Base-by-base conservation (phyloP, 805 yeast genomes). In the Suhomyces sp. region DNA sequence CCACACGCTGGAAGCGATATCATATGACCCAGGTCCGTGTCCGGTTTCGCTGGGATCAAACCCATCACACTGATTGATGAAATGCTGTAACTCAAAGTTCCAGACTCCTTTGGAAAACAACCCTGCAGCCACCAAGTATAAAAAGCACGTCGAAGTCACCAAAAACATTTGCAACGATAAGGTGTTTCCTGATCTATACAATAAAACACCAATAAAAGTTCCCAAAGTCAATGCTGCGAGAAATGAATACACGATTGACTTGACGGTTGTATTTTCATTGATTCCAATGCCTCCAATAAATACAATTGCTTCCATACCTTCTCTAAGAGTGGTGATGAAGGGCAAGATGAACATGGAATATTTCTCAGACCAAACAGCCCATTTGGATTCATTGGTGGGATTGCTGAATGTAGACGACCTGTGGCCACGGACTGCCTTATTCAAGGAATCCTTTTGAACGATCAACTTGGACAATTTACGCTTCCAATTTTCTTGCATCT, bases 1-100 rank as follows among this genome's bases (percentile, higher is more conserved):
- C 97, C 97, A 88, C 2, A 88, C 80, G 5, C 93, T 79, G 31
- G 71, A 75, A 14, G 74, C 46, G 15, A 88, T 81, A 51, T 88
- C 95, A 53, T 88, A 88, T 0, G 95, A 83, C 0, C 97, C 97
- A 0, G 96, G 96, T 0, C 97, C 97, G 25, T 83, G 81, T 2
- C 97, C 97, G 1, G 81, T 76, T 60, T 88, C 97, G 26, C 86
- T 74, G 54, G 87, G 83, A 50, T 88, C 97, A 51, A 79, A 77
- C 1, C 96, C 96, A 36, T 73, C 76, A 51, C 95, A 88, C 40
- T 64, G 61, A 38, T 77, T 74, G 38, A 88, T 87, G 59, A 81
- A 88, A 36, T 64, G 66, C 58, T 88, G 93, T 31, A 87, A 63
- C 54, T 88, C 96, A 40, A 85, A 71, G 53, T 83, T 87, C 97